Base-by-base conservation (phyloP, 345 rosid species). In the Arabis alpina region DNA sequence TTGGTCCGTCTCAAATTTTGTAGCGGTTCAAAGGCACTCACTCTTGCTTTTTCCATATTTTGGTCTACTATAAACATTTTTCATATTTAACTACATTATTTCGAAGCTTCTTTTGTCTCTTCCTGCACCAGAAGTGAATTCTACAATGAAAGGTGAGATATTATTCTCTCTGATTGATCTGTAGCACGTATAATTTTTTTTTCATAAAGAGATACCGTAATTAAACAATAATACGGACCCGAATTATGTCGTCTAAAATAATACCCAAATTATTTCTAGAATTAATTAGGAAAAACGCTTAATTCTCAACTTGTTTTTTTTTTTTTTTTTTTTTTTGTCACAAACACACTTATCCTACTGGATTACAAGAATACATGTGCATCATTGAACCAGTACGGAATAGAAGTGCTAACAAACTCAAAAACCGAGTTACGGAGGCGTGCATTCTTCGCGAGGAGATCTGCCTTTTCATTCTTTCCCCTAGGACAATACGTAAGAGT, bases 1-100 rank as follows among this genome's bases (percentile, higher is more conserved):
- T 61, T 74, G 39, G 62, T 24, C 14, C 27, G 67, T 53, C 51
- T 60, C 57, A 44, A 40, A 25, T 27, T 27, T 61, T 52, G 19
- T 74, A 60, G 68, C 73, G 78, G 73, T 74, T 68, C 78, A 61
- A 48, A 61, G 27, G 12, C 64, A 27, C 68, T 60, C 55, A 44
- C 56, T 74, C 62, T 43, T 67, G 16, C 71, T 57, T 59, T 74
- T 51, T 52, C 42, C 40, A 0, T 27, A 3, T 55, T 72, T 55
- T 45, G 45, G 44, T 72, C 47, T 49, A 16, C 32, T 12, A 39
- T 8, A 65, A 27, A 5, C 69, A 64, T 39, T 43, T 74, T 44
- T 45, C 43, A 60, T 6, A 34, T 43, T 59, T 60, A 25, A 25
- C 13, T 52, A 59, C 37, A 54, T 6, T 15, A 67, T 52, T 52